Evolutionary conservation across 78 protist species (phyloP), one percentile per base, ranked within the genome.

Genomic region (Dictyostelium purpureum): DNA sequence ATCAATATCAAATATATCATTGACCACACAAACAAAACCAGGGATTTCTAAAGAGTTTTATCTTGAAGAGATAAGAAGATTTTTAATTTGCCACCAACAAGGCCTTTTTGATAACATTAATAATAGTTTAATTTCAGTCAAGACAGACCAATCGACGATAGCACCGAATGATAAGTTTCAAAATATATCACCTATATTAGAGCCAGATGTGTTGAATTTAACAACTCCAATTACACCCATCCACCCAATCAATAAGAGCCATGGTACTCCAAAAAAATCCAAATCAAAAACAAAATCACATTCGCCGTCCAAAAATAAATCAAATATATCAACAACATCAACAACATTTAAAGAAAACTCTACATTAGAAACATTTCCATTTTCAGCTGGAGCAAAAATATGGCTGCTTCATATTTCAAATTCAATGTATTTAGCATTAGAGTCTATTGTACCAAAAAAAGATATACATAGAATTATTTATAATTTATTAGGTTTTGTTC

Each of bases 341-440:
- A 5, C 51, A 38, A 19, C 31, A 37, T 0, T 49, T 37, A 40
- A n/a, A 31, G 76, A 69, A 40, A n/a, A 24, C 16, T 28, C 31
- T 31, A 69, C 40, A n/a, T 42, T 69, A 5, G 76, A 69, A 0
- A 40, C 76, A 69, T 42, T 69, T n/a, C 21, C 26, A 21, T 69
- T 69, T 38, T n/a, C 76, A 69, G 40, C n/a, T 71, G 79, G 59
- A 10, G 79, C 21, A 45, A 71, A 38, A 19, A 26, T 71, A 16
- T 71, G 79, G 79, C 26, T 71, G 28, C 12, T 71, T 45, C 79
- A 47, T 71, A 33, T 47, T 1, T 24, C 33, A 0, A 59, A 71
- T 45, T 24, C 63, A n/a, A 24, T 71, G n/a, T n/a, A n/a, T n/a
- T n/a, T n/a, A n/a, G 56, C 28, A 35, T 47, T 26, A 31, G 6